A percentile compares a stretch with the other conserved stretches of the same genome.
Evolutionary conservation across 2,329 filamentous ascomycete genomes (phyloP).

Genomic region (Hyphodiscus sp.): DNA sequence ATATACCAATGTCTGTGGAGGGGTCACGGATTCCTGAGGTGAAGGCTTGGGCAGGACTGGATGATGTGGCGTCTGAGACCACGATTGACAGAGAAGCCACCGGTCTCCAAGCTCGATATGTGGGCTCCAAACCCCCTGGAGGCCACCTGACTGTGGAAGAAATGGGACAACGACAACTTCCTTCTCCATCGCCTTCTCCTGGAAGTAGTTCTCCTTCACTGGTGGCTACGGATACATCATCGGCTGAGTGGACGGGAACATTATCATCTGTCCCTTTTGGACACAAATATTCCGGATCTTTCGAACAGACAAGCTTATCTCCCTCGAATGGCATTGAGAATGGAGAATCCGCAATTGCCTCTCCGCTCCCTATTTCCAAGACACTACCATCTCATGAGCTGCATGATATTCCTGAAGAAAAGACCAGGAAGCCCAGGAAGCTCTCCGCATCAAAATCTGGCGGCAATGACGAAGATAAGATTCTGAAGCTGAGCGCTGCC

Average conservation of each 20-base stretch:
- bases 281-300: conserved; percentile 11
- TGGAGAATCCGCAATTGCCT: conserved; percentile 12
- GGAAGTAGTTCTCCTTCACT: conserved; percentile 20
- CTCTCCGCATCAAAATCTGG: conserved; percentile 16
- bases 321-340: conserved; percentile 1
- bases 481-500: conserved; percentile 49
- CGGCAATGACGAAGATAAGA: conserved; percentile 35
- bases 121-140: background rate
- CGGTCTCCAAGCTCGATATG: background rate
- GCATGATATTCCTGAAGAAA: conserved; percentile 27
- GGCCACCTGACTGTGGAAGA: conserved; percentile 13
- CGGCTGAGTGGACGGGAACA: conserved; percentile 9
- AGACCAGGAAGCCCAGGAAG: conserved; percentile 18
- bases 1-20: conserved; percentile 13
- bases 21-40: background rate
- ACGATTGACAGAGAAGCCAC: background rate
- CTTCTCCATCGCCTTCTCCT: conserved; percentile 24
- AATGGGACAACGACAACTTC: conserved; percentile 19
- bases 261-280: conserved; percentile 10
- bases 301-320: conserved; percentile 10
- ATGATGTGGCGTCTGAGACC: background rate
- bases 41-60: background rate
- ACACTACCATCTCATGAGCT: conserved; percentile 19
- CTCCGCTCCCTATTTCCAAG: conserved; percentile 20
- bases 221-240: conserved; percentile 10